phyloP scores from a whole-genome alignment of 768 basidiomycete species.

The Lyophyllum shimeji region DNA sequence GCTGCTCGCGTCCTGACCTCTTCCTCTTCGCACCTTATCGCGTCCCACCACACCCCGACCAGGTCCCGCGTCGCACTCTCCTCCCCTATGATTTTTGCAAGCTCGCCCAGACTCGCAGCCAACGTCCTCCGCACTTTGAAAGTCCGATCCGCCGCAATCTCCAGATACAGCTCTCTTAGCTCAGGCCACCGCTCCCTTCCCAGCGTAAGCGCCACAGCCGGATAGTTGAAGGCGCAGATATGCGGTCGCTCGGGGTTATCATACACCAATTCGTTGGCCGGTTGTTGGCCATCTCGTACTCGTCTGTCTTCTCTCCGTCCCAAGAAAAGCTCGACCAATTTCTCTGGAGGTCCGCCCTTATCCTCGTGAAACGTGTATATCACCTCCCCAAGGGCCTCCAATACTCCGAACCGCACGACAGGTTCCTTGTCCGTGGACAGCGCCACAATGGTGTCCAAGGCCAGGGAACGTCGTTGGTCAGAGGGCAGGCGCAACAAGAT shows the following conservation, averaged over 20 bases:
- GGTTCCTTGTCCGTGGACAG: conserved; percentile 64
- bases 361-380: conserved; percentile 76
- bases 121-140: conserved; percentile 74
- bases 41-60: conserved; percentile 67
- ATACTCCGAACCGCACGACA: conserved; percentile 73
- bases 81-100: conserved; percentile 81
- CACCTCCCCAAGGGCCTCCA: conserved; percentile 89
- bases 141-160: conserved; percentile 59
- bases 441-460: conserved; percentile 60
- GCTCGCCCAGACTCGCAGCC: conserved; percentile 85
- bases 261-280: conserved; percentile 44
- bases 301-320: conserved; percentile 50
- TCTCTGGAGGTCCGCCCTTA: conserved; percentile 65
- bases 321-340: conserved; percentile 76
- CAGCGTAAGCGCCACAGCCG: conserved; percentile 83
- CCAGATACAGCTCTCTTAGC: conserved; percentile 65
- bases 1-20: conserved; percentile 73
- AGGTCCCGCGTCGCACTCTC: conserved; percentile 69
- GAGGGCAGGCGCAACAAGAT: conserved; percentile 67
- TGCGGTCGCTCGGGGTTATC: conserved; percentile 72
- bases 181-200: conserved; percentile 75
- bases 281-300: conserved; percentile 37
- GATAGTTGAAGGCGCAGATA: conserved; percentile 88
- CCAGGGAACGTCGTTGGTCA: conserved; percentile 57
- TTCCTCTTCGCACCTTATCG: conserved; percentile 55